Base-by-base conservation (phyloP, 2,329 filamentous ascomycete genomes). In the Aureobasidium sp. region DNA sequence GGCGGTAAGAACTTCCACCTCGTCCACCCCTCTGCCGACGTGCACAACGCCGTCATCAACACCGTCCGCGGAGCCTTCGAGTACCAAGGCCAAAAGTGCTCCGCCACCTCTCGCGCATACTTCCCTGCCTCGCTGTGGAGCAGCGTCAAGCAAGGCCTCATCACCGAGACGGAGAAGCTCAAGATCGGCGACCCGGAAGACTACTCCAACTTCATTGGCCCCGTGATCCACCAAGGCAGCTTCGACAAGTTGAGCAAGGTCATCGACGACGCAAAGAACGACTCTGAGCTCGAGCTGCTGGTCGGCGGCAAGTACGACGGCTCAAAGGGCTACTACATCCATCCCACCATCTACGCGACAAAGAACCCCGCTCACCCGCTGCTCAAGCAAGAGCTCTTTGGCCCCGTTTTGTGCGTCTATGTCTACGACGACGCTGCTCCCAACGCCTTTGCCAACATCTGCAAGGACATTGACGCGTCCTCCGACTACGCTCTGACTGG, bases 1-100 rank as follows among this genome's bases (percentile, higher is more conserved):
- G 90, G 91, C 64, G 91, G 91, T 73, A 96, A 96, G 84, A 96
- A 96, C 81, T 96, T 92, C 81, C 91, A 95, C 75, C 77, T 96
- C 58, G 76, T 96, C 36, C 90, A 96, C 78, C 78, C 81, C 49
- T 87, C 85, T 3, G 91, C 91, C 42, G 88, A 95, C 68, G 77
- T 94, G 55, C 79, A 85, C 64, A 94, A 93, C 70, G 90, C 90
- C 12, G 90, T 84, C 37, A 81, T 89, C 67, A 88, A 95, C 74
- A 94, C 90, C 5, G 84, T 96, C 36, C 89, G 91, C 62, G 90
- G 89, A 52, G 90, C 91, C 2, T 96, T 95, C 71, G 91, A 96
- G 75, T 96, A 87, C 79, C 90, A 94, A 74, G 91, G 91, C 55
- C 91, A 96, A 75, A 96, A 96, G 77, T 96, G 91, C 81, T 91